A percentile compares a stretch with the other conserved stretches of the same genome.
Conservation (phyloP, 192 early-diverging fungal genomes). For the Mortierella antarctica region DNA sequence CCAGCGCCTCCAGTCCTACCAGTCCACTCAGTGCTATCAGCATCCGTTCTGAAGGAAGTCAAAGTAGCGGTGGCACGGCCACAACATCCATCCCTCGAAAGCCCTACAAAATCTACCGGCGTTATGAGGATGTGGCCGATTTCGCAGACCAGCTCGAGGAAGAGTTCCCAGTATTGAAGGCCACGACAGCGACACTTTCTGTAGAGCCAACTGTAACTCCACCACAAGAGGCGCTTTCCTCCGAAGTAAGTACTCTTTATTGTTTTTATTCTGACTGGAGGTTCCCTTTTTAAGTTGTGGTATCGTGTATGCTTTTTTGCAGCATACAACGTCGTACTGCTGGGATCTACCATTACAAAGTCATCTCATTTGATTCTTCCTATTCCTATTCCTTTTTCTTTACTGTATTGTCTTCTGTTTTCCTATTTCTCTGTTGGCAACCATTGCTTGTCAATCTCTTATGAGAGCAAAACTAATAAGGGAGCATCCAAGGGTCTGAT, state of each 20-base stretch:
- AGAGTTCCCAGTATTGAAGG: slow-evolving; percentile 24
- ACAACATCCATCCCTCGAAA: slow-evolving; percentile 27
- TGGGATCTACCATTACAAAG: background rate
- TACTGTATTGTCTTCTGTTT: background rate
- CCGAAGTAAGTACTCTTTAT: background rate
- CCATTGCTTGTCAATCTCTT: background rate
- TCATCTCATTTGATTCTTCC: background rate
- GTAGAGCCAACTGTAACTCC: background rate
- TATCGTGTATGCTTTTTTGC: background rate
- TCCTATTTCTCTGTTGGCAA: too few species aligned
- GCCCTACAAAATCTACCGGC: slow-evolving; percentile 42
- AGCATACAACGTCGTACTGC: too few species aligned
- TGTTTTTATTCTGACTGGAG: background rate
- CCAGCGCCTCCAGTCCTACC: background rate
- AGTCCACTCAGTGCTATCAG: background rate
- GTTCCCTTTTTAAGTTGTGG: background rate
- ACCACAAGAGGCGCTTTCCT: too few species aligned
- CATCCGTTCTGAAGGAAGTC: background rate
- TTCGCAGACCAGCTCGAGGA: slow-evolving; percentile 52
- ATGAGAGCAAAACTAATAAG: background rate
- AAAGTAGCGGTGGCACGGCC: background rate
- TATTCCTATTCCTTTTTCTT: background rate
- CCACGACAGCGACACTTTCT: background rate
- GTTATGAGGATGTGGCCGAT: slow-evolving; percentile 46
- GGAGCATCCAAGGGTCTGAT: background rate